Evolutionary conservation across 2,329 filamentous ascomycete genomes (phyloP).

Genomic region (Penicillium olsonii): DNA sequence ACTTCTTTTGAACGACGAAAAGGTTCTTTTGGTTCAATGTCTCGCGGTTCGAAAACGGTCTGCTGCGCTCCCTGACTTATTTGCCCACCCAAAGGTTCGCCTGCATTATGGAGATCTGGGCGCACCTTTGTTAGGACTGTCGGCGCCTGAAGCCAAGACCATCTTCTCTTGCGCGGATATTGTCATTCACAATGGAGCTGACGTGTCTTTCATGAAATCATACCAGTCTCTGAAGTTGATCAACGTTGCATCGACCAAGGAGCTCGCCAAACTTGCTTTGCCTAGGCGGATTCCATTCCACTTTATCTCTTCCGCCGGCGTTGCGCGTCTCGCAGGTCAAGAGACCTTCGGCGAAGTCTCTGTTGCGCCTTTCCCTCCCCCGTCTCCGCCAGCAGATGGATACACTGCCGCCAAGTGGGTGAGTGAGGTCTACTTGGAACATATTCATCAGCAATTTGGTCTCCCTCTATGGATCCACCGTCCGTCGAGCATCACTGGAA

Average conservation of each 20-base stretch:
- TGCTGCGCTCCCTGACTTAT: slow-evolving; percentile 7
- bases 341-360: slow-evolving; percentile 18
- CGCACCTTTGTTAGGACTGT: slow-evolving; percentile 15
- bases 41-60: slow-evolving; percentile 17
- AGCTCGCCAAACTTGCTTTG: slow-evolving; percentile 26
- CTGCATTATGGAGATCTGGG: slow-evolving; percentile 17
- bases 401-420: slow-evolving; percentile 46
- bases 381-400: slow-evolving; percentile 32
- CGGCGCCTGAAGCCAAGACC: slow-evolving; percentile 8
- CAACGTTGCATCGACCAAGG: slow-evolving; percentile 30
- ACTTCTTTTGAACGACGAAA: slow-evolving; percentile 11
- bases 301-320: slow-evolving; percentile 31
- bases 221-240: slow-evolving; percentile 29
- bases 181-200: slow-evolving; percentile 29
- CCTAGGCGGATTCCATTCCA: slow-evolving; percentile 29
- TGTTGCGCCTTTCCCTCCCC: slow-evolving; percentile 22
- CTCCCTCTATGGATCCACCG: slow-evolving; percentile 36
- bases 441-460: slow-evolving; percentile 10
- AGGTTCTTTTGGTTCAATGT: slow-evolving; percentile 13
- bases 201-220: slow-evolving; percentile 32
- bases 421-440: slow-evolving; percentile 41
- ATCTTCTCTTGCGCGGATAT: slow-evolving; percentile 23
- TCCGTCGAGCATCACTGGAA: slow-evolving; percentile 24
- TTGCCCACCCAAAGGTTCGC: slow-evolving; percentile 16
- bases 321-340: slow-evolving; percentile 14